Evolutionary conservation across 768 basidiomycete genomes (phyloP).

Genomic region (Rhodotorula toruloides): DNA sequence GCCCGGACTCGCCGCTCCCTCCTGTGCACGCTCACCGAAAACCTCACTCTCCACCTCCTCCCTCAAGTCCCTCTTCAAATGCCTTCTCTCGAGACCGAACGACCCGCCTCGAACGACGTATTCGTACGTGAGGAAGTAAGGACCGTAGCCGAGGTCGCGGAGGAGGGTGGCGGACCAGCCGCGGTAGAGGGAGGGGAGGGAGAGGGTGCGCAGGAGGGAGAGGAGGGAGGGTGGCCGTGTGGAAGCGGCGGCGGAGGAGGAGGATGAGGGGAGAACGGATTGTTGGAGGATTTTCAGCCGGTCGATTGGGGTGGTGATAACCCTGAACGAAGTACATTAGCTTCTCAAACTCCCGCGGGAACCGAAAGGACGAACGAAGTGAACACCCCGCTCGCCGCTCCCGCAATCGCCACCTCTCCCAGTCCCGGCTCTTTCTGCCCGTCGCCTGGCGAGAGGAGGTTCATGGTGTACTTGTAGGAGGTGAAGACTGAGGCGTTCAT

Average conservation of each 20-base stretch:
- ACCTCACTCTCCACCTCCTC: conserved; percentile 31
- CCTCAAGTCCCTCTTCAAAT: conserved; percentile 18
- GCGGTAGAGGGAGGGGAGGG: conserved; percentile 55
- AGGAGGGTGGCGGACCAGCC: conserved; percentile 68
- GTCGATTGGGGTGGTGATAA: conserved; percentile 77
- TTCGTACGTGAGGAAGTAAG: conserved; percentile 66
- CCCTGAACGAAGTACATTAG: conserved; percentile 52
- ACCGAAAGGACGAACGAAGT: conserved; percentile 59
- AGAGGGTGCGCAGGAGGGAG: conserved; percentile 15
- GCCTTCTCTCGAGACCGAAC: not conserved
- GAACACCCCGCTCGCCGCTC: conserved; percentile 70
- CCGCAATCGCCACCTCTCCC: conserved; percentile 68
- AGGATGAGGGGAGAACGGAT: conserved; percentile 34
- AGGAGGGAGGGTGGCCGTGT: conserved; percentile 6
- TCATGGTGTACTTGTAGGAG: conserved; percentile 73
- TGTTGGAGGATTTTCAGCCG: conserved; percentile 83
- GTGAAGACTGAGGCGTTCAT: conserved; percentile 85
- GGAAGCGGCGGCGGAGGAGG: conserved; percentile 39
- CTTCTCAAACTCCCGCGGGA: not conserved
- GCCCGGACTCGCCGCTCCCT: not conserved
- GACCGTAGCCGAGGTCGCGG: conserved; percentile 75
- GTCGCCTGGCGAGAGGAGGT: conserved; percentile 53
- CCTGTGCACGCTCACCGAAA: not conserved
- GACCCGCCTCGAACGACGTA: conserved; percentile 41
- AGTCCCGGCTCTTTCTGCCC: conserved; percentile 63